phyloP scores from a whole-genome alignment of 345 rosid species.

The Gossypium ekmanianum region DNA sequence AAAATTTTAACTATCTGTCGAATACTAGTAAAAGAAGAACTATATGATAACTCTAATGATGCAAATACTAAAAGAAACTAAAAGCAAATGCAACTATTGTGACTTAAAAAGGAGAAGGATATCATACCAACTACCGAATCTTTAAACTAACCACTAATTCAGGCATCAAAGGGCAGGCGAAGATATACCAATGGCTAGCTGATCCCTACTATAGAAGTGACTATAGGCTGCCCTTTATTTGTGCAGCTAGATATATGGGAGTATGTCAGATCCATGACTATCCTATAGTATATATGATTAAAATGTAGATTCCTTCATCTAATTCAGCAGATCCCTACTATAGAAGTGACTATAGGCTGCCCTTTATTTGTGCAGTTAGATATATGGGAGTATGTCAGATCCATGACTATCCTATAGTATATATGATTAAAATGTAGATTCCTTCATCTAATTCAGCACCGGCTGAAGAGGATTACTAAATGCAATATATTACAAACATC shows the following conservation, averaged over 20 bases:
- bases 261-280: background rate
- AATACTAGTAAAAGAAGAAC: background rate
- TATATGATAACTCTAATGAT: background rate
- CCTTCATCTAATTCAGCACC: background rate
- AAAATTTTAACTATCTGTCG: background rate
- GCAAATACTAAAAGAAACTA: too few relatives aligned
- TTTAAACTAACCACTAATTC: background rate
- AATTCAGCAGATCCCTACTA: background rate
- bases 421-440: background rate
- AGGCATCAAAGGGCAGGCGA: background rate
- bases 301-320: background rate
- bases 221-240: background rate
- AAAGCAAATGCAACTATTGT: background rate
- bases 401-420: background rate
- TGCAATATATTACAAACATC: background rate
- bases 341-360: background rate
- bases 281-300: background rate
- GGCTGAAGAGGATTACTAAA: background rate
- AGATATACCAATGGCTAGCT: background rate
- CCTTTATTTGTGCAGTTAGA: background rate
- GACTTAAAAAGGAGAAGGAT: conserved; percentile 1
- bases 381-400: background rate
- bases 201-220: background rate
- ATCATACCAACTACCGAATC: background rate
- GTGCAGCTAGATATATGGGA: background rate